phyloP scores from a whole-genome alignment of 2,329 filamentous ascomycete species.

The Alternaria postmessia region DNA sequence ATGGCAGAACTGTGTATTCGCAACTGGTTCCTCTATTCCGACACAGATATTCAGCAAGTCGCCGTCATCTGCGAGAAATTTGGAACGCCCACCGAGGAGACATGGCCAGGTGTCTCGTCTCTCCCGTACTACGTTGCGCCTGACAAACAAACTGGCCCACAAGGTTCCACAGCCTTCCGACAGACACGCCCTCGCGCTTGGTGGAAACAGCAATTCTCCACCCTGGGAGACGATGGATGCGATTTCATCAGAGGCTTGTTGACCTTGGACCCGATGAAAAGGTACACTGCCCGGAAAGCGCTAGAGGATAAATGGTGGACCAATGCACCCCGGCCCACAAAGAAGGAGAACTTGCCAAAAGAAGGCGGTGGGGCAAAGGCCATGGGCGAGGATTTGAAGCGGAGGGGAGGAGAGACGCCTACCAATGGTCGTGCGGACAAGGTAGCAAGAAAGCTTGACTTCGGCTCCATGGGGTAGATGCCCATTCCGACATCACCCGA shows the following conservation, averaged over 20 bases:
- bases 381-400: slow-evolving; percentile 82
- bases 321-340: slow-evolving; percentile 81
- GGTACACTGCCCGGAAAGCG: slow-evolving; percentile 79
- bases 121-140: slow-evolving; percentile 82
- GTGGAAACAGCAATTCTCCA: slow-evolving; percentile 79
- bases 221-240: slow-evolving; percentile 81
- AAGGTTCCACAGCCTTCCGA: slow-evolving; percentile 46
- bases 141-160: slow-evolving; percentile 51
- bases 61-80: slow-evolving; percentile 83
- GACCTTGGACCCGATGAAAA: slow-evolving; percentile 82
- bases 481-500: not conserved
- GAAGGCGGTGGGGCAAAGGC: slow-evolving; percentile 72
- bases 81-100: slow-evolving; percentile 90
- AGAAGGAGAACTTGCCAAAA: slow-evolving; percentile 84
- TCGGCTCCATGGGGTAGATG: slow-evolving; percentile 31
- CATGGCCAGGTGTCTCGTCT: slow-evolving; percentile 90
- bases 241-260: slow-evolving; percentile 89
- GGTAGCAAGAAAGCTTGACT: slow-evolving; percentile 76
- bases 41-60: slow-evolving; percentile 87
- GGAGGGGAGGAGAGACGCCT: slow-evolving; percentile 71
- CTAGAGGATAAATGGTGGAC: slow-evolving; percentile 88
- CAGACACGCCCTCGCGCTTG: slow-evolving; percentile 74
- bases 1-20: slow-evolving; percentile 90
- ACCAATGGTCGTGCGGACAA: slow-evolving; percentile 69
- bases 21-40: slow-evolving; percentile 82